Percentiles rank a stretch among this genome's conserved stretches.
Evolutionary conservation across 768 basidiomycete genomes (phyloP).

Genomic region (Exsudoporus frostii): DNA sequence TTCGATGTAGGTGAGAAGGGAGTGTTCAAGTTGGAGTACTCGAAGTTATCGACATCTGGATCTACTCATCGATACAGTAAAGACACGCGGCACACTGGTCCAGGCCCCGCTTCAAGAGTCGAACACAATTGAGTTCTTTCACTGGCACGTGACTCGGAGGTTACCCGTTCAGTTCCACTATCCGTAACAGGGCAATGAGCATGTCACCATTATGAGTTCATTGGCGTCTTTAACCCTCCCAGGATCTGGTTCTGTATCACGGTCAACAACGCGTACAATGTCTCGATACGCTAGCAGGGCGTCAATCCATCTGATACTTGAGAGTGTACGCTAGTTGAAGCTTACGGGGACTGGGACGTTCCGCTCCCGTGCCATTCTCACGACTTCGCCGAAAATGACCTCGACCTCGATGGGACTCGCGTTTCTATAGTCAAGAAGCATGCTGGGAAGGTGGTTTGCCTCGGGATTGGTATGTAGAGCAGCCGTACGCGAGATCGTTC

Average conservation of each 20-base stretch:
- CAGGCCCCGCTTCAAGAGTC: background rate
- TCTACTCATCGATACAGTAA: background rate
- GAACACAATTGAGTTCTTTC: background rate
- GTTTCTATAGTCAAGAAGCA: constrained; percentile 52
- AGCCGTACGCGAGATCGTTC: constrained; percentile 38
- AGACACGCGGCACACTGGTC: background rate
- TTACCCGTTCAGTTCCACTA: background rate
- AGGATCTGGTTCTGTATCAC: constrained; percentile 64
- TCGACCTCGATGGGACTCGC: constrained; percentile 65
- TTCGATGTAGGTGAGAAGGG: background rate
- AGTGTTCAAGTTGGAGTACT: background rate
- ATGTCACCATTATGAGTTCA: background rate
- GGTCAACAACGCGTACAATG: constrained; percentile 53
- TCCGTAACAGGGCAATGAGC: background rate
- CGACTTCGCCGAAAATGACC: constrained; percentile 58
- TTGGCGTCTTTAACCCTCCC: constrained; percentile 26
- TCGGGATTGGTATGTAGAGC: constrained; percentile 40
- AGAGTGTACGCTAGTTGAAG: background rate
- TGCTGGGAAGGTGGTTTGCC: constrained; percentile 52
- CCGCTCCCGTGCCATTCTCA: constrained; percentile 15
- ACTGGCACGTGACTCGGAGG: constrained; percentile 2
- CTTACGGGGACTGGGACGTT: constrained; percentile 15
- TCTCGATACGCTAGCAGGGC: constrained; percentile 51
- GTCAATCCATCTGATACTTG: background rate
- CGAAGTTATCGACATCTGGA: background rate